Base-by-base conservation (phyloP, 2,329 filamentous ascomycete species). In the Lecanosticta acicola region DNA sequence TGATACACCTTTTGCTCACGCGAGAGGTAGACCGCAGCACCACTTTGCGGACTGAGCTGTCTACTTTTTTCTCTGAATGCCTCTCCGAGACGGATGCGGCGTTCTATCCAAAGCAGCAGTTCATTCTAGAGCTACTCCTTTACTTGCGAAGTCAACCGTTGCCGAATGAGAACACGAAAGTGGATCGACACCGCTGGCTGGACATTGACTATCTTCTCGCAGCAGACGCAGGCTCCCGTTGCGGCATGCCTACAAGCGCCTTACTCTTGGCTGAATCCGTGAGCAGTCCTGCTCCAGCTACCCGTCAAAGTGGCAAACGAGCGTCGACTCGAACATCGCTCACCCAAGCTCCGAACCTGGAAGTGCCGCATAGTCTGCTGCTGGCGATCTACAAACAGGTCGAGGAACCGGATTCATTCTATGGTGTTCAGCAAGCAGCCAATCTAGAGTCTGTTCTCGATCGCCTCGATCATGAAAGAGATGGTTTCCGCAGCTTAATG, bases 391-490 rank as follows among this genome's bases (percentile, higher is more conserved):
- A 93, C 64, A 85, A 87, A 61, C 91, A 87, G 50, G 85, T 98
- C 38, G 90, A 96, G 61, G 94, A 99, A 59, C 91, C 90, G 1
- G 93, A 99, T 65, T 84, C 89, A 0, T 98, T 94, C 65, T 98
- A 98, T 62, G 94, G 93, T 3, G 76, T 96, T 5, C 80, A 87
- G 34, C 85, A 94, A 65, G 79, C 80, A 33, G 79, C 88, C 4
- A 89, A 82, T 46, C 69, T 98, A 13, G 74, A 78, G 13, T 87
- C 84, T 9, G 84, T 97, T 1, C 73, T 97, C 48, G 79, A 84
- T 41, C 83, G 87, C 8, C 76, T 97, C 3, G 88, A 95, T 55
- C 91, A 96, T 61, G 93, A 98, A 68, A 83, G 83, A 40, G 84
- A 94, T 56, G 90, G 90, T 0, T 74, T 83, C 41, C 94, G 94